A percentile compares a stretch with the other conserved stretches of the same genome.
phyloP scores from a whole-genome alignment of 2,329 filamentous ascomycete genomes.

The Alternaria metachromatica region DNA sequence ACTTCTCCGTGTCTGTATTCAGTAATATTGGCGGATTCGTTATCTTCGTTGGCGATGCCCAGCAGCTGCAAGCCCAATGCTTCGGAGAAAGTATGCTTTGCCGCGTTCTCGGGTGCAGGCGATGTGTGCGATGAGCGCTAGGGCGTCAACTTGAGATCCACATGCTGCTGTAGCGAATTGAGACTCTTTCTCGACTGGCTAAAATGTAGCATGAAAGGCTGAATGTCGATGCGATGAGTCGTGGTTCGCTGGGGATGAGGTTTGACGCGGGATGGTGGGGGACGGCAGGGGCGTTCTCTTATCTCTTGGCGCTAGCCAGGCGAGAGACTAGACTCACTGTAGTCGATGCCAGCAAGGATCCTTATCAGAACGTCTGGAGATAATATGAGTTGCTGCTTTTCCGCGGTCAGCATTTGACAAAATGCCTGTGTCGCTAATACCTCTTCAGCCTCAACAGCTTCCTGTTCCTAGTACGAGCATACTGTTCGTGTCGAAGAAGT shows the following conservation, averaged over 20 bases:
- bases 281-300: conserved; percentile 43
- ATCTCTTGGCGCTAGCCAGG: conserved; percentile 42
- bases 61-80: conserved; percentile 11
- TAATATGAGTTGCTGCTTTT: conserved; percentile 38
- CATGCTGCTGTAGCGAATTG: conserved; percentile 13
- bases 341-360: conserved; percentile 24
- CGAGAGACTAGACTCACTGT: conserved; percentile 26
- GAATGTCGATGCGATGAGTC: conserved; percentile 24
- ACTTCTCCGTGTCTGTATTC: conserved; percentile 26
- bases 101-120: conserved; percentile 10
- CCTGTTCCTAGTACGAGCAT: conserved; percentile 4
- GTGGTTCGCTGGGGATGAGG: conserved; percentile 22
- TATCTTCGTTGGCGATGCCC: conserved; percentile 32
- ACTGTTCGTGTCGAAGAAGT: conserved; percentile 5
- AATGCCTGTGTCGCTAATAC: conserved; percentile 27
- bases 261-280: conserved; percentile 41
- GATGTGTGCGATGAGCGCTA: conserved; percentile 25
- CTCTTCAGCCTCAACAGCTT: not conserved
- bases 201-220: conserved; percentile 12
- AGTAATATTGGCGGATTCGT: conserved; percentile 29
- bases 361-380: conserved; percentile 40
- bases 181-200: conserved; percentile 10
- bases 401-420: conserved; percentile 39
- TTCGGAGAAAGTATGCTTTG: conserved; percentile 26
- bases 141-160: conserved; percentile 18